Evolutionary conservation across 306 rosid species (phyloP).

Genomic region (Cicer bijugum): DNA sequence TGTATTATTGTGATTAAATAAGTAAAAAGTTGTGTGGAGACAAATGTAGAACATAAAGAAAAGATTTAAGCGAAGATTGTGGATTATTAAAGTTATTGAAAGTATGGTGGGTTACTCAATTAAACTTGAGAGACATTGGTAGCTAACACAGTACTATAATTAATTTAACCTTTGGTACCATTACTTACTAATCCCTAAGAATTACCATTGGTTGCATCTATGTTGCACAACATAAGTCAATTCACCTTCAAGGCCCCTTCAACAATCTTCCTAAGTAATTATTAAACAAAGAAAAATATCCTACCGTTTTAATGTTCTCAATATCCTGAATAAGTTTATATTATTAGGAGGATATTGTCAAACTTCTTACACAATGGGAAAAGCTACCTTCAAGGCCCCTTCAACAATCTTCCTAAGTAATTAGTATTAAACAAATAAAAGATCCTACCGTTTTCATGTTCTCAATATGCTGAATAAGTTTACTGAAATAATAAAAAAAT

Average conservation of each 20-base stretch:
- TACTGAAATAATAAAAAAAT: neutral
- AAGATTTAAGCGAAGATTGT: neutral
- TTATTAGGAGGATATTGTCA: neutral
- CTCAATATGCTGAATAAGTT: neutral
- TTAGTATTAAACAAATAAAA: neutral
- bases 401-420: neutral
- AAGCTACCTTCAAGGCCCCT: neutral
- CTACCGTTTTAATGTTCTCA: no score
- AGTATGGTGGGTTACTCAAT: neutral
- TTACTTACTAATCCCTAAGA: neutral
- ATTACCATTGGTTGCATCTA: constrained; percentile 1
- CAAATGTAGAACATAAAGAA: neutral
- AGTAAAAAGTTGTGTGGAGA: neutral
- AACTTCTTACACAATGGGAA: constrained; percentile 1
- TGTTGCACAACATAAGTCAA: neutral
- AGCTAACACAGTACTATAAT: constrained; percentile 34
- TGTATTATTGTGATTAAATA: neutral
- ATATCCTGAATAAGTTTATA: no score
- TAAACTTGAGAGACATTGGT: constrained; percentile 25
- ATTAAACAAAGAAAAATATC: neutral
- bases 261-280: neutral
- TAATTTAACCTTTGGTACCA: constrained; percentile 25
- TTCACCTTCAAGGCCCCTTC: neutral
- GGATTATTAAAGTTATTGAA: neutral
- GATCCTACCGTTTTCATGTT: neutral